phyloP scores from a whole-genome alignment of 2,329 filamentous ascomycete species.

The Cladosporium sp. region DNA sequence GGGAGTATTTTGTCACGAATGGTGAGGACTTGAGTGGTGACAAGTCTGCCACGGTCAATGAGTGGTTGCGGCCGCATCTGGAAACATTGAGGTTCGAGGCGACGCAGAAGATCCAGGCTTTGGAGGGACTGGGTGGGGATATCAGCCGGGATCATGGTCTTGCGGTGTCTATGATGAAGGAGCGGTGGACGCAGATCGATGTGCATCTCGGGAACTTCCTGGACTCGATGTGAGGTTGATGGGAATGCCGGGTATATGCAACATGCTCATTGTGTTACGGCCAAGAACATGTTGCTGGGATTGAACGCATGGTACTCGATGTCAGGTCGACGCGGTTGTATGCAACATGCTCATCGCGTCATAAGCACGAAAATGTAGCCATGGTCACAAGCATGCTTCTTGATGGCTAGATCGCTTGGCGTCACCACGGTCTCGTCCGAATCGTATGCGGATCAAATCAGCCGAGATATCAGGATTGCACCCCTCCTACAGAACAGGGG shows the following conservation, averaged over 20 bases:
- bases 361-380: neutral
- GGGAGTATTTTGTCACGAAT: constrained; percentile 39
- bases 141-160: constrained; percentile 19
- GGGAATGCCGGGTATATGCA: neutral
- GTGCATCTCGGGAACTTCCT: neutral
- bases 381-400: neutral
- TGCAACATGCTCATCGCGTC: neutral
- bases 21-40: constrained; percentile 36
- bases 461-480: neutral
- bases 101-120: constrained; percentile 25
- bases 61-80: constrained; percentile 27
- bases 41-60: constrained; percentile 28
- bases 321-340: neutral
- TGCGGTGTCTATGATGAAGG: constrained; percentile 24
- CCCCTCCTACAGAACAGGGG: neutral
- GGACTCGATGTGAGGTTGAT: neutral
- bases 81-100: constrained; percentile 20
- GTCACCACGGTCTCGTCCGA: neutral
- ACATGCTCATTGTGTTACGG: neutral
- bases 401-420: neutral
- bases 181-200: constrained; percentile 42
- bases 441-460: neutral
- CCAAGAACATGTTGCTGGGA: neutral
- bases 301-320: neutral
- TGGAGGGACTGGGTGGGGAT: constrained; percentile 18